Evolutionary conservation across 257 asterid genomes (phyloP).

Genomic region (Penstemon barbatus): DNA sequence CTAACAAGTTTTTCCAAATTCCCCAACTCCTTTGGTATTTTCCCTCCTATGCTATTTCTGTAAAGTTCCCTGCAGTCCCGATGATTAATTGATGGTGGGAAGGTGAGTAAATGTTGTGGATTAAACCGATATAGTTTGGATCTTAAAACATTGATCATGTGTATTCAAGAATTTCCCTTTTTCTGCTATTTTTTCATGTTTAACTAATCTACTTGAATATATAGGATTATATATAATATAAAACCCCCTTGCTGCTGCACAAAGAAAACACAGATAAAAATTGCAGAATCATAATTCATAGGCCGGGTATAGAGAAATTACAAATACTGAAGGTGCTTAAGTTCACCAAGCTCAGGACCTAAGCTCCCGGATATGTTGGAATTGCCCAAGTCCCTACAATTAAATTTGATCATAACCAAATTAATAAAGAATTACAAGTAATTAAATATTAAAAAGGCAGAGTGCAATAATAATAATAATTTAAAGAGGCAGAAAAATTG

Average conservation of each 20-base stretch:
- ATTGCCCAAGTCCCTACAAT: conserved; percentile 85
- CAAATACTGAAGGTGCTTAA: conserved; percentile 83
- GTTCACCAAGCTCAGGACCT: conserved; percentile 84
- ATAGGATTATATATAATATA: too few species aligned
- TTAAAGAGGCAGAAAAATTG: neutral
- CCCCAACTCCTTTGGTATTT: conserved; percentile 78
- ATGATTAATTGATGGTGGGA: neutral
- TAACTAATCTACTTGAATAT: too few species aligned
- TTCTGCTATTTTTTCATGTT: neutral
- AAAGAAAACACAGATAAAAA: too few species aligned
- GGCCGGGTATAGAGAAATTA: conserved; percentile 36
- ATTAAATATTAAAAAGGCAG: neutral
- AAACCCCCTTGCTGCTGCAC: too few species aligned
- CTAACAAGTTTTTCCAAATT: conserved; percentile 63
- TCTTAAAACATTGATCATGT: neutral
- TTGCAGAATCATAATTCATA: too few species aligned
- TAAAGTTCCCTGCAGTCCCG: conserved; percentile 70
- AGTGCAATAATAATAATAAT: too few species aligned
- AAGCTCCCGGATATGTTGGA: conserved; percentile 85
- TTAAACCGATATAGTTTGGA: neutral
- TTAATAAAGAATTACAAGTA: neutral
- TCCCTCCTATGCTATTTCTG: conserved; percentile 56
- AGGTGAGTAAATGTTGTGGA: neutral
- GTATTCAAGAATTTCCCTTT: neutral
- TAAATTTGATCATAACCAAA: neutral